Evolutionary conservation across 345 rosid genomes (phyloP).

Genomic region (Geranium brycei): DNA sequence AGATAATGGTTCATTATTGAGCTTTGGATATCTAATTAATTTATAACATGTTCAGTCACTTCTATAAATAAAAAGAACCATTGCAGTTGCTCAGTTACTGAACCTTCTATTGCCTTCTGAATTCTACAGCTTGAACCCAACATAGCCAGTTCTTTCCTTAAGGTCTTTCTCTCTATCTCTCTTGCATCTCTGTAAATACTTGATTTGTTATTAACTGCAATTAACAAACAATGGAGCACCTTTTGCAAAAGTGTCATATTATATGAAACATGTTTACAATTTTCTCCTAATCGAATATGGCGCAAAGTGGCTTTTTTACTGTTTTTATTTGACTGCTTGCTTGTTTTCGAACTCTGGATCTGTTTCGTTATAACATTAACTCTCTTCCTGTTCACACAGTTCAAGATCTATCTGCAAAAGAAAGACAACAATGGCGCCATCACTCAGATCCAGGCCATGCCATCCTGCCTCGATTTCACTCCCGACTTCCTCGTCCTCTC

Average conservation of each 20-base stretch:
- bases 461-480: constrained; percentile 60
- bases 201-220: background rate
- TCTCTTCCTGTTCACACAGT: constrained; percentile 37
- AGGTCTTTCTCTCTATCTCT: constrained; percentile 33
- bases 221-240: background rate
- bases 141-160: constrained; percentile 67
- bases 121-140: constrained; percentile 85
- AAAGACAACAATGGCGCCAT: constrained; percentile 42
- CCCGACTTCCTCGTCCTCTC: constrained; percentile 74
- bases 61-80: background rate
- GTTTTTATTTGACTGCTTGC: too few species aligned
- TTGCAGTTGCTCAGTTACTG: constrained; percentile 1
- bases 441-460: constrained; percentile 69
- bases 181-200: background rate
- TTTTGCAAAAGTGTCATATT: too few species aligned
- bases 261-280: too few species aligned
- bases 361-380: too few species aligned
- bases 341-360: too few species aligned
- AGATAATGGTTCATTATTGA: background rate
- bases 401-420: constrained; percentile 65
- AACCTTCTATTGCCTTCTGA: constrained; percentile 5
- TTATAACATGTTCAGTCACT: background rate
- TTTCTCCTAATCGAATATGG: too few species aligned
- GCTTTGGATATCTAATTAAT: background rate
- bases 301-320: too few species aligned